Base-by-base conservation (phyloP, 192 early-diverging fungal genomes). In the Rhizoclosmatium sp. region DNA sequence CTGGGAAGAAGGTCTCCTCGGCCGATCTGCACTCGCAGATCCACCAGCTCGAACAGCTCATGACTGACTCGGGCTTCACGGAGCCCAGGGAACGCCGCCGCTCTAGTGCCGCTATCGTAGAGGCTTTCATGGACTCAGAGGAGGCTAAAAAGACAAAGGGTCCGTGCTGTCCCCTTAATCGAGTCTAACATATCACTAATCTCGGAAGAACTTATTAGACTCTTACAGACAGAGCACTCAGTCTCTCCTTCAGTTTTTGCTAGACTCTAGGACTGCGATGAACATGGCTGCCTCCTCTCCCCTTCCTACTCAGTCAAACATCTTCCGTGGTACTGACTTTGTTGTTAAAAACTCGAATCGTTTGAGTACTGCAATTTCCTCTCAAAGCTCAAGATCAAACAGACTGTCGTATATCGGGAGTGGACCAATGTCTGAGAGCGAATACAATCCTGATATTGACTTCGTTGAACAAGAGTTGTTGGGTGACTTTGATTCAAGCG, bases 361-460 rank as follows among this genome's bases (percentile, higher is more conserved):
- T 4, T 62, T 75, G 72, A 75, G 72, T 44, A 75, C 72, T 60
- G 72, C 72, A 5, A 62, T 75, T 44, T 62, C 72, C 19, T 16
- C 31, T 31, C 31, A 31, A 31, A 31, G 31, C 31, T 31, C 31
- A 31, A 31, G 31, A 31, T 31, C 31, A 31, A 31, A 31, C 31
- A 31, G 31, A 31, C 31, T 31, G 31, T 31, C 31, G 31, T 31
- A 31, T 31, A 31, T 54, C 9, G 16, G 51, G 51, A 54, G 5
- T 7, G 16, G 51, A 1, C 5, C 51, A 54, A 54, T 54, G 51
- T 12, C 60, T 62, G 10, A 21, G 66, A 16, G 72, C 3, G 72
- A 75, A 21, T 21, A 56, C 16, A 51, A 71, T 51, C 51, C 48
- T 40, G 70, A 51, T 59, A 51, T 9, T 9, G 51, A 59, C 14